Conservation (phyloP, 805 yeast species). For the Myxozyma neglecta region DNA sequence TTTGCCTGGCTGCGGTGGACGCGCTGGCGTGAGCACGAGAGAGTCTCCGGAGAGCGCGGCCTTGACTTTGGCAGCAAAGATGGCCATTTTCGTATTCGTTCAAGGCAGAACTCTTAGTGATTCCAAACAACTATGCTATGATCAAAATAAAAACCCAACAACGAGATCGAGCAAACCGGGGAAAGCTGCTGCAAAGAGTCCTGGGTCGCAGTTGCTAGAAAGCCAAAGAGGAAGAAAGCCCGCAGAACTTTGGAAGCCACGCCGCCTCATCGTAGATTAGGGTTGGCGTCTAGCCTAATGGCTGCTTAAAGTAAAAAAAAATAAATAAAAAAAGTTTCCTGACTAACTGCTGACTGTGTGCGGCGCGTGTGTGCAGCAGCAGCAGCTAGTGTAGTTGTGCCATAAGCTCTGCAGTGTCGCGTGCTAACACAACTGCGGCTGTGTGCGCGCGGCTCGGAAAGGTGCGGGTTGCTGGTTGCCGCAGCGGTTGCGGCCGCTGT, state of each 20-base stretch:
- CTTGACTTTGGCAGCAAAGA: constrained; percentile 60
- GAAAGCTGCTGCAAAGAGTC: too few relatives aligned
- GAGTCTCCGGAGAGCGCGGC: constrained; percentile 72
- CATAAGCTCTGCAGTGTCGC: neutral
- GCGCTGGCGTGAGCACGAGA: constrained; percentile 54
- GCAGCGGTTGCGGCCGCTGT: constrained; percentile 7
- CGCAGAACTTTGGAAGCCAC: too few relatives aligned
- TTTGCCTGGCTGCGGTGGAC: constrained; percentile 34
- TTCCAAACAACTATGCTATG: too few relatives aligned
- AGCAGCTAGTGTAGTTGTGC: neutral
- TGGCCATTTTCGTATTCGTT: neutral
- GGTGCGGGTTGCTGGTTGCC: constrained; percentile 4
- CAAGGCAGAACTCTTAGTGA: too few relatives aligned
- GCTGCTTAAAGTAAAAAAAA: too few relatives aligned
- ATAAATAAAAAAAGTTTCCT: too few relatives aligned
- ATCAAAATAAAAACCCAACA: too few relatives aligned
- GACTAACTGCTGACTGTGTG: too few relatives aligned
- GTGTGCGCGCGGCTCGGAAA: constrained; percentile 4
- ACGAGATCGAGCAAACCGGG: too few relatives aligned
- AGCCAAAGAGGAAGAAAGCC: neutral
- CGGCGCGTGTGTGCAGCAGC: neutral
- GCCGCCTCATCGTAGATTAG: too few relatives aligned
- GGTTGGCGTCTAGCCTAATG: too few relatives aligned
- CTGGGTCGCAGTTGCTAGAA: too few relatives aligned
- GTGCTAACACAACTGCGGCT: neutral